Conservation (phyloP, 1,139 yeast genomes). For the Magnusiomyces paraingens region DNA sequence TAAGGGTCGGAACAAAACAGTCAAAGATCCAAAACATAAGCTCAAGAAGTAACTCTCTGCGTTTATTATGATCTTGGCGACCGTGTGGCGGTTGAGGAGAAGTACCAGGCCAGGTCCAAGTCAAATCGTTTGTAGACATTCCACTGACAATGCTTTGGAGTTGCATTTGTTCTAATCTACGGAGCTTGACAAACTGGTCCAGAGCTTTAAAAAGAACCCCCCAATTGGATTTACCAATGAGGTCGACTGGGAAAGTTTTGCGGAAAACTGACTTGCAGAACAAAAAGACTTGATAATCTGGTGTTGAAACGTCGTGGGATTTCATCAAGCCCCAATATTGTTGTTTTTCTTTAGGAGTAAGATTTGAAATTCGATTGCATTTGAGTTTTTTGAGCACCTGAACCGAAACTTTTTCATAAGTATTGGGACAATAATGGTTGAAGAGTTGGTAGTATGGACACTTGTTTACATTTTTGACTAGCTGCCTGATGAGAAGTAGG, state of each 20-base stretch:
- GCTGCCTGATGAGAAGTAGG: constrained; percentile 8
- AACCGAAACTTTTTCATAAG: not conserved
- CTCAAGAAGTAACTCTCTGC: constrained; percentile 31
- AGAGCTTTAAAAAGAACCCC: constrained; percentile 37
- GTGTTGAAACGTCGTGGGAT: constrained; percentile 6
- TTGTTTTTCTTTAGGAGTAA: constrained; percentile 10
- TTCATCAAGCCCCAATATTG: constrained; percentile 1
- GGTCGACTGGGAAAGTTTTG: constrained; percentile 43
- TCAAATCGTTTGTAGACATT: constrained; percentile 39
- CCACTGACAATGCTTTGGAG: constrained; percentile 30
- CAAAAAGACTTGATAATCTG: constrained; percentile 4
- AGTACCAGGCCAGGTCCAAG: constrained; percentile 26
- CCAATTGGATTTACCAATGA: constrained; percentile 57
- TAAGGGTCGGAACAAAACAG: constrained; percentile 41
- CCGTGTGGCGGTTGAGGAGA: constrained; percentile 11
- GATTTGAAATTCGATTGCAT: too few relatives aligned
- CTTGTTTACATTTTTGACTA: constrained; percentile 15
- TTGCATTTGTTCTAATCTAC: constrained; percentile 29
- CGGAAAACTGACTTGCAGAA: constrained; percentile 19
- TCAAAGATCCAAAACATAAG: constrained; percentile 58
- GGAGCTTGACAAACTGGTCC: constrained; percentile 36
- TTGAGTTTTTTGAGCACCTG: not conserved
- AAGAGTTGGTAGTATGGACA: constrained; percentile 21
- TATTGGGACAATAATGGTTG: constrained; percentile 20
- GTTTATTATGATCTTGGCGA: constrained; percentile 11